Base-by-base conservation (phyloP, 768 basidiomycete genomes). In the Lactifluus echinatus region DNA sequence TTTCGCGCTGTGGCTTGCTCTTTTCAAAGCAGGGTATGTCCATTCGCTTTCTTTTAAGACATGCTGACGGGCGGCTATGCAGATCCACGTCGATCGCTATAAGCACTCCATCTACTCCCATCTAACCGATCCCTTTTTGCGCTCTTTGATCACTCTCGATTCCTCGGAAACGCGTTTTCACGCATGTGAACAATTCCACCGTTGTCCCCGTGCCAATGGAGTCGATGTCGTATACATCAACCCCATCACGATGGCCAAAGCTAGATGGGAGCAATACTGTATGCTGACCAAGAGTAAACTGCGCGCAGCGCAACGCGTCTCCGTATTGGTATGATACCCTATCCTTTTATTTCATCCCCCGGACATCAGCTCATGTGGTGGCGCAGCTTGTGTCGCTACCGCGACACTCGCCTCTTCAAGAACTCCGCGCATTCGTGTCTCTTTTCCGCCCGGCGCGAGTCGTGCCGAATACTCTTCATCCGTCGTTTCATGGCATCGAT, bases 31-130 rank as follows among this genome's bases (percentile, higher is more conserved):
- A 76, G 79, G 72, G 89, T 87, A 62, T 23, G 68, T 65, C 43
- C 24, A 11, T 33, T 14, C 3, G 14, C 3, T 6, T 29, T 1
- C 28, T 1, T 39, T 6, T 49, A 8, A 33, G 31, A 5, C 8
- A 8, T 19, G n/a, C 15, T 33, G 40, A 51, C 15, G 15, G 0
- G 12, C 15, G 11, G 11, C 23, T 24, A 39, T 56, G 4, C 59
- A 90, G 88, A 85, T 98, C 57, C 94, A 97, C 65, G 76, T 94
- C 34, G 94, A 97, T 69, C 79, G 88, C 34, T 96, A 97, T 74
- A 96, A 97, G 67, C 66, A 83, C 64, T 67, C 71, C 3, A 78
- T 95, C 17, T 93, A 84, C 64, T 72, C 76, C 0, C 73, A 73
- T 37, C 54, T 72, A 2, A 75, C 76, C 0, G 85, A 90, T 62